phyloP scores from a whole-genome alignment of 1,284 basidiomycete species.

The Uromyces viciae-fabae region DNA sequence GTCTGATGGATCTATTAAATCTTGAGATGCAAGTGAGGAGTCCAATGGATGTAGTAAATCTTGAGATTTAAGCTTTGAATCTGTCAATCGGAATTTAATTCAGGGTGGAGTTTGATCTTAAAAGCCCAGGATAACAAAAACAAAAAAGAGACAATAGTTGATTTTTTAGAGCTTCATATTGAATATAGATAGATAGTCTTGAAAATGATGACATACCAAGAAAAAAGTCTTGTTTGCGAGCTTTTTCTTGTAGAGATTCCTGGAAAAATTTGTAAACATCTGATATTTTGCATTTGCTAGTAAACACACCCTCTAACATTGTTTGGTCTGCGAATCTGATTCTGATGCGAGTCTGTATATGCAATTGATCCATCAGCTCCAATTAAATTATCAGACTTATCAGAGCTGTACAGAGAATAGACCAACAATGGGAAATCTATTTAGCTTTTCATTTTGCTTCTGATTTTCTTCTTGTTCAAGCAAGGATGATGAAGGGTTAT shows the following conservation, averaged over 20 bases:
- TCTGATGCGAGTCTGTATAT: conserved; percentile 69
- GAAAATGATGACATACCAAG: conserved; percentile 63
- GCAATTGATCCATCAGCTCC: not conserved
- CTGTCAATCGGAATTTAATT: conserved; percentile 73
- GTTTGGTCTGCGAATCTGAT: conserved; percentile 74
- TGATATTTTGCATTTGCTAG: conserved; percentile 70
- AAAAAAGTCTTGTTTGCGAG: conserved; percentile 70
- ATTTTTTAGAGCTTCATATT: not conserved
- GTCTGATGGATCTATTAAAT: too few species aligned
- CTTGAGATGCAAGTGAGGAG: too few species aligned
- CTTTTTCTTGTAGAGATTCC: conserved; percentile 66
- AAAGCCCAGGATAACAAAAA: conserved; percentile 5
- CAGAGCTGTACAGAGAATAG: not conserved
- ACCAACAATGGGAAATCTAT: conserved; percentile 69
- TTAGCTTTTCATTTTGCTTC: conserved; percentile 60
- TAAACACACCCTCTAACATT: conserved; percentile 73
- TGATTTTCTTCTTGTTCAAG: conserved; percentile 63
- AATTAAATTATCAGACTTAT: not conserved
- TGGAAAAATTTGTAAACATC: conserved; percentile 78
- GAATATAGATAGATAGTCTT: not conserved
- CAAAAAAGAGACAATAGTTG: not conserved
- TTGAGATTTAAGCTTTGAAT: conserved; percentile 66
- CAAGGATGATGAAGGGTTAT: too few species aligned
- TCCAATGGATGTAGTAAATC: conserved; percentile 65
- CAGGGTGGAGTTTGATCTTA: conserved; percentile 75